Base-by-base conservation (phyloP, 345 rosid genomes). In the Raphanus sativus region DNA sequence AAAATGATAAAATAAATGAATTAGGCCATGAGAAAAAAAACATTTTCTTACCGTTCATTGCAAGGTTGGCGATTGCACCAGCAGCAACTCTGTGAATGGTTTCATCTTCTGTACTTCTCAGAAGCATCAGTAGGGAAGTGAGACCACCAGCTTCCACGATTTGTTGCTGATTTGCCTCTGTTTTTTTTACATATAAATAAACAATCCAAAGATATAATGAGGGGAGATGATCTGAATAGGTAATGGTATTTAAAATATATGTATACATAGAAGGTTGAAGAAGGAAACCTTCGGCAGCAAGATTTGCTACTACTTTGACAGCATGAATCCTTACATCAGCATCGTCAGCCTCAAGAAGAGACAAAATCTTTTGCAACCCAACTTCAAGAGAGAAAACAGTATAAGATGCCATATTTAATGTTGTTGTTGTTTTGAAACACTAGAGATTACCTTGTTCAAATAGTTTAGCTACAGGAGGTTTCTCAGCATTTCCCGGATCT, bases 61-160 rank as follows among this genome's bases (percentile, higher is more conserved):
- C 98, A 69, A 96, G 97, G 83, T 96, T 96, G 67, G 99, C 99
- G 69, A 96, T 86, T 69, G 99, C 99, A 77, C 99, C 99, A 55
- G 99, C 98, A 69, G 99, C 98, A 73, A 96, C 98, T 78, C 98
- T 86, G 73, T 96, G 97, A 64, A 96, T 83, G 58, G 88, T 91
- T 79, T 96, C 99, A 86, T 96, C 97, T 76, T 90, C 87, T 21
- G 95, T 88, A 83, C 84, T 89, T 84, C 87, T 88, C 38, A 96
- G 88, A 79, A 96, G 97, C 85, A 77, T 85, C 73, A 96, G 74
- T 82, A 96, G 82, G 55, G 98, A 90, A 3, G 85, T 82, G 13
- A 96, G 92, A 74, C 99, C 99, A 42, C 99, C 99, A 54, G 98
- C 98, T 86, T 93, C 95, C 70, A 96, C 99, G 66, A 96, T 96